Conservation (phyloP, 768 basidiomycete species). For the Suillus placidus region DNA sequence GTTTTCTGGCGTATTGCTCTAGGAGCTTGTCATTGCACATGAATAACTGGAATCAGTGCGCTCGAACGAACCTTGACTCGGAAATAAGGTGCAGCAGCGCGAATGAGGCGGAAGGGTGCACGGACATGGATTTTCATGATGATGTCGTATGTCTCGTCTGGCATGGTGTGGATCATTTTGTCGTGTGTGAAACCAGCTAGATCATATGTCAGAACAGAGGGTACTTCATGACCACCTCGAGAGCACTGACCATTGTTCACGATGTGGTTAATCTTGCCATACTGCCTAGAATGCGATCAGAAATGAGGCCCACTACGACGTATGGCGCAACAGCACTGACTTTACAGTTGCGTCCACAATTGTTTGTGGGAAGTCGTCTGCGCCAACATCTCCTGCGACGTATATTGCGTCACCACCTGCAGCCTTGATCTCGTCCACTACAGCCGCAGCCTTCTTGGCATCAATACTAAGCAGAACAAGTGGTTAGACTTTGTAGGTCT, state of each 20-base stretch:
- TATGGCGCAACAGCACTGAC: constrained; percentile 45
- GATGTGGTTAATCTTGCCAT: constrained; percentile 85
- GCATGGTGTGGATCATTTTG: constrained; percentile 87
- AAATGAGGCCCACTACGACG: neutral
- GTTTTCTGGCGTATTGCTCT: constrained; percentile 62
- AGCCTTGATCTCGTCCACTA: constrained; percentile 73
- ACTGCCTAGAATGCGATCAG: constrained; percentile 43
- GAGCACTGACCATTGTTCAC: constrained; percentile 69
- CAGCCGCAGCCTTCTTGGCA: constrained; percentile 62
- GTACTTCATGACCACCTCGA: neutral
- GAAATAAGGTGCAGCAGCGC: constrained; percentile 84
- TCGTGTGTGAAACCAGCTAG: constrained; percentile 78
- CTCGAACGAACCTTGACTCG: constrained; percentile 59
- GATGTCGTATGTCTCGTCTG: constrained; percentile 80
- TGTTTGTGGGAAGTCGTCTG: constrained; percentile 80
- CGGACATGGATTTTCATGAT: constrained; percentile 85
- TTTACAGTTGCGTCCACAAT: constrained; percentile 75
- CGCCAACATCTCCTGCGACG: constrained; percentile 79
- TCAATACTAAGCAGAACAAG: constrained; percentile 58
- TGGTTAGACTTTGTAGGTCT: constrained; percentile 4
- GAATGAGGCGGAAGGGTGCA: constrained; percentile 83
- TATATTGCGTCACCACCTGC: constrained; percentile 74
- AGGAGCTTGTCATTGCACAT: constrained; percentile 9
- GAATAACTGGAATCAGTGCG: neutral
- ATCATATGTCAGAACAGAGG: constrained; percentile 1